phyloP scores from a whole-genome alignment of 2,329 filamentous ascomycete genomes.

The Cryphonectria parasitica region DNA sequence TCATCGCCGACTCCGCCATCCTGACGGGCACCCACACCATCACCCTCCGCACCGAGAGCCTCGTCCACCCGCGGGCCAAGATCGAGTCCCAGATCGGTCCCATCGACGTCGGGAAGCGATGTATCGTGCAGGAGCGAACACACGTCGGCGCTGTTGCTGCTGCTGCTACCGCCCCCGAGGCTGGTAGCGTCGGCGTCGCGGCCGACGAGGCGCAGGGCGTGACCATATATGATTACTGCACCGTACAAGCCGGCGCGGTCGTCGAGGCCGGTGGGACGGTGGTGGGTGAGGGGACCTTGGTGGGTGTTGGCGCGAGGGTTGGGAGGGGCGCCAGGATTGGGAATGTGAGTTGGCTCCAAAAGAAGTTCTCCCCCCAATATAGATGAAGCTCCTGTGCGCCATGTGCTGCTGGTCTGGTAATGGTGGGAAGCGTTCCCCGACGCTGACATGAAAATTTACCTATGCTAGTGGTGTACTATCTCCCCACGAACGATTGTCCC shows the following conservation, averaged over 20 bases:
- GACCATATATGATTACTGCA: conserved; percentile 62
- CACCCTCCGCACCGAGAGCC: conserved; percentile 73
- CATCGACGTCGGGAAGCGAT: conserved; percentile 79
- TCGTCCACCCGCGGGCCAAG: conserved; percentile 84
- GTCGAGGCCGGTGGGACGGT: conserved; percentile 67
- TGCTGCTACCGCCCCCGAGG: conserved; percentile 30
- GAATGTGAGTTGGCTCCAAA: conserved; percentile 53
- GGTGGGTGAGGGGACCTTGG: conserved; percentile 61
- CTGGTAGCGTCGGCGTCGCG: conserved; percentile 25
- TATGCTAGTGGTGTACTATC: conserved; percentile 61
- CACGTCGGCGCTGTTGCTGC: conserved; percentile 52
- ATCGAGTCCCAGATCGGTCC: conserved; percentile 79
- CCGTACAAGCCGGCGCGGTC: conserved; percentile 61
- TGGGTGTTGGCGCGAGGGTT: conserved; percentile 64
- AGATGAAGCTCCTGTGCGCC: conserved; percentile 2
- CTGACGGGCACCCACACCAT: conserved; percentile 77
- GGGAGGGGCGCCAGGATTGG: conserved; percentile 65
- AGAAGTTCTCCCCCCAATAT: neutral
- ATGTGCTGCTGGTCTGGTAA: neutral
- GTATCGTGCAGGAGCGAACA: conserved; percentile 76
- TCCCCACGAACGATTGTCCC: conserved; percentile 65
- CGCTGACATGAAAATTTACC: conserved; percentile 31
- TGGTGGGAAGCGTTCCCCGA: conserved; percentile 31
- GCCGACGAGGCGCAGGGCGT: conserved; percentile 44
- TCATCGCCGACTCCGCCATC: conserved; percentile 65